Base-by-base conservation (phyloP, 2,329 filamentous ascomycete genomes). In the Fulvia fulva region DNA sequence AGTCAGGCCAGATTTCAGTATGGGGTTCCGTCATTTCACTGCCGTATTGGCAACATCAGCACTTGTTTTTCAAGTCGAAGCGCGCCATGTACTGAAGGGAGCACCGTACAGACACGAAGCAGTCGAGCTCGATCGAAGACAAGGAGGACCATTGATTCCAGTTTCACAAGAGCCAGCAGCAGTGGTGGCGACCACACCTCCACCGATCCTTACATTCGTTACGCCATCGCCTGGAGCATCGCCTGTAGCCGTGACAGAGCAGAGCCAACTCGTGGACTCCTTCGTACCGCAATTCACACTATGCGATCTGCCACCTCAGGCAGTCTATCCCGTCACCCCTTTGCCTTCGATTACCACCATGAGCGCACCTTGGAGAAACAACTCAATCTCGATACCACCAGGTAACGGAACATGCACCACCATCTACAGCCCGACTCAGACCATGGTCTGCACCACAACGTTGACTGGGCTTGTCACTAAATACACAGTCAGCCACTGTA, bases 361-460 rank as follows among this genome's bases (percentile, higher is more conserved):
- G 16, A 70, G 69, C 0, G 67, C 72, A 9, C 73, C 74, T 9
- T 77, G 72, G 64, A 63, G 60, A 21, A 76, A 77, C 60, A 70
- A 71, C 52, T 74, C 73, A 0, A 60, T 56, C 58, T 72, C 63
- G 45, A 70, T 63, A 57, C 71, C 65, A 47, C 68, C 59, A 53
- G 71, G 70, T 5, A 72, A 64, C 34, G 70, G 69, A 7, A 71
- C 68, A 23, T 80, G 77, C 65, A 70, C 71, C 8, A 77, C 75
- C 0, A 67, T 73, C 28, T 79, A 75, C 65, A 70, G 67, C n/a
- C 67, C 73, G 1, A 75, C 74, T 0, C 60, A 66, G 25, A 78
- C 75, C 2, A 76, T 73, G 57, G 69, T 79, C 21, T 79, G 77
- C 68, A 73, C 74, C 1, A 79, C 77, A 0, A 75, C 72, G 0